Evolutionary conservation across 306 rosid genomes (phyloP).

Genomic region (Cicer cuneatum): DNA sequence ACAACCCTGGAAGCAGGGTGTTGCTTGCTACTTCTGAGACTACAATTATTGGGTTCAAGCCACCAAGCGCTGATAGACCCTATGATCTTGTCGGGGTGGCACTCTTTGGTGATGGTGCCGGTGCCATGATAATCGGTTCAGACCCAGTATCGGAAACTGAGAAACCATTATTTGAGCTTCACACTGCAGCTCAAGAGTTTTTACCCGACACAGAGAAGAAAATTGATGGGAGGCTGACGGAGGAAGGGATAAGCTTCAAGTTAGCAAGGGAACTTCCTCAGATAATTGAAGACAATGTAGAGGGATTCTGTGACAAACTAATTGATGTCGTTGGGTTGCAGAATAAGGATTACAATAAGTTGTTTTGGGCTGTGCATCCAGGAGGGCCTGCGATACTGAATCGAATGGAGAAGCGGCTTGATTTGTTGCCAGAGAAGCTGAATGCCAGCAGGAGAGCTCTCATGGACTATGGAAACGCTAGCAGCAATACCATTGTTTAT

Average conservation of each 20-base stretch:
- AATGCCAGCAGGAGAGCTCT: slow-evolving; percentile 77
- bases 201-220: slow-evolving; percentile 73
- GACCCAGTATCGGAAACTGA: slow-evolving; percentile 59
- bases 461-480: slow-evolving; percentile 88
- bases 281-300: slow-evolving; percentile 78
- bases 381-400: slow-evolving; percentile 93
- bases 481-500: slow-evolving; percentile 85
- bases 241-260: slow-evolving; percentile 88
- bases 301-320: slow-evolving; percentile 72
- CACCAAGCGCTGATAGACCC: slow-evolving; percentile 78
- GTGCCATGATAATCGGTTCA: slow-evolving; percentile 81
- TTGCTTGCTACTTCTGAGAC: slow-evolving; percentile 87
- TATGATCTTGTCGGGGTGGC: slow-evolving; percentile 96
- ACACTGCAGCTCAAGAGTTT: slow-evolving; percentile 73
- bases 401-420: slow-evolving; percentile 77
- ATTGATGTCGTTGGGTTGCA: slow-evolving; percentile 54
- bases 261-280: slow-evolving; percentile 87
- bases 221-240: slow-evolving; percentile 88
- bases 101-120: slow-evolving; percentile 90
- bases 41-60: slow-evolving; percentile 88
- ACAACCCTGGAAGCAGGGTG: slow-evolving; percentile 87
- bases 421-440: slow-evolving; percentile 75
- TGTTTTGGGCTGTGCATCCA: slow-evolving; percentile 95
- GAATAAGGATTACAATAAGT: slow-evolving; percentile 61
- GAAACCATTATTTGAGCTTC: slow-evolving; percentile 84